Evolutionary conservation across 2,329 filamentous ascomycete genomes (phyloP).

Genomic region (Apiospora sp.): DNA sequence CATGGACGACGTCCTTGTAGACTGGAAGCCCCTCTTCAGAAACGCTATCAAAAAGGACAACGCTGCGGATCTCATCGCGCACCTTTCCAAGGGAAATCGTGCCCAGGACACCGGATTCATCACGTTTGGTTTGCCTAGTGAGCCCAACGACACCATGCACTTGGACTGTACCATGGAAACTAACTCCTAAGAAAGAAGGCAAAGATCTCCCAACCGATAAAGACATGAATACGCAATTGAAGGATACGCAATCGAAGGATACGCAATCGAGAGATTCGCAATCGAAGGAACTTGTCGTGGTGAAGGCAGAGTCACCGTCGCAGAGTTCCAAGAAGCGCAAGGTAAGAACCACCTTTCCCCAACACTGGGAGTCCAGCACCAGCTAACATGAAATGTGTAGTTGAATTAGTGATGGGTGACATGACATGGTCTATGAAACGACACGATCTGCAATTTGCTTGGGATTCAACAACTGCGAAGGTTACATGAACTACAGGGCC

Average conservation of each 20-base stretch:
- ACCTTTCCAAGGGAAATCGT: not conserved
- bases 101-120: not conserved
- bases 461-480: not conserved
- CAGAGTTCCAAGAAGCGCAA: not conserved
- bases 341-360: not conserved
- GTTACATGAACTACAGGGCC: not conserved
- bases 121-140: not conserved
- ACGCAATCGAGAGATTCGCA: no score
- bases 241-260: not conserved
- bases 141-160: not conserved
- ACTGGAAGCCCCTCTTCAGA: not conserved
- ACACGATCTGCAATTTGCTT: not conserved
- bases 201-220: not conserved
- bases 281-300: not conserved
- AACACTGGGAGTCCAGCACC: not conserved
- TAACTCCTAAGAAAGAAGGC: not conserved
- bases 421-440: not conserved
- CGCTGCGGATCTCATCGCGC: not conserved
- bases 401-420: not conserved
- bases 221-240: not conserved
- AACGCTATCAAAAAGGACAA: not conserved
- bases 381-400: not conserved
- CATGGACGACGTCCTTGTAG: not conserved
- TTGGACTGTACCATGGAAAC: no score
- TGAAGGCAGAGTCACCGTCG: not conserved